Conservation (phyloP, 179 eudicot genomes). For the Drosera spatulata region DNA sequence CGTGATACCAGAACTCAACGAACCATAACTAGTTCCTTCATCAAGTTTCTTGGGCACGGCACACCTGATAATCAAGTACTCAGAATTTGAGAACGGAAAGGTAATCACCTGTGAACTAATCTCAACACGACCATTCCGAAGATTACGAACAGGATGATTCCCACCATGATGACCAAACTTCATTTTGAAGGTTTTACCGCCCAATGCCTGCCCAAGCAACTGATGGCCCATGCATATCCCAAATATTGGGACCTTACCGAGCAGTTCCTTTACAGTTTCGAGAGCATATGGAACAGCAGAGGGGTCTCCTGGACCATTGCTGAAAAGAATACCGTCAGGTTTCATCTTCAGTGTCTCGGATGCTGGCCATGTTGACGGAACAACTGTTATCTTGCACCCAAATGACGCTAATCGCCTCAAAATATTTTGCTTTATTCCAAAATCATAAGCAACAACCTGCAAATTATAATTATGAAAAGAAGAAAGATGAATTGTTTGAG, state of each 20-base stretch:
- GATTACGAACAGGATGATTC: constrained; percentile 90
- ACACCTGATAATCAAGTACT: no score
- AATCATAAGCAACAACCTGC: constrained; percentile 87
- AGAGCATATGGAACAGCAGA: constrained; percentile 99
- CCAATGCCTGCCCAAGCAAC: constrained; percentile 91
- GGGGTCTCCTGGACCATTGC: constrained; percentile 99
- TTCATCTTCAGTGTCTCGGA: constrained; percentile 79
- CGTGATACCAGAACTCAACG: not conserved
- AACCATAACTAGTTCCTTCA: no score
- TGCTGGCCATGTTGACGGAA: constrained; percentile 95
- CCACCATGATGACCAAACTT: constrained; percentile 99
- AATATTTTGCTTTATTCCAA: constrained; percentile 92
- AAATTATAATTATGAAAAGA: constrained; percentile 1
- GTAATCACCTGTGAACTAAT: constrained; percentile 83
- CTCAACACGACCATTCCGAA: constrained; percentile 62
- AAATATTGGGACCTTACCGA: constrained; percentile 80
- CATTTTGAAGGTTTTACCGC: constrained; percentile 94
- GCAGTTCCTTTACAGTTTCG: constrained; percentile 62
- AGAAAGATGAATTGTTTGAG: not conserved
- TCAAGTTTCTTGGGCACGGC: no score
- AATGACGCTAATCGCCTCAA: constrained; percentile 88
- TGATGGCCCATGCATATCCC: constrained; percentile 99
- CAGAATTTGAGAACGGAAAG: not conserved
- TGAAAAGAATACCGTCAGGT: constrained; percentile 93
- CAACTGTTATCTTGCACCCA: constrained; percentile 93